phyloP scores from a whole-genome alignment of 2,329 filamentous ascomycete genomes.

The Alternaria atra region DNA sequence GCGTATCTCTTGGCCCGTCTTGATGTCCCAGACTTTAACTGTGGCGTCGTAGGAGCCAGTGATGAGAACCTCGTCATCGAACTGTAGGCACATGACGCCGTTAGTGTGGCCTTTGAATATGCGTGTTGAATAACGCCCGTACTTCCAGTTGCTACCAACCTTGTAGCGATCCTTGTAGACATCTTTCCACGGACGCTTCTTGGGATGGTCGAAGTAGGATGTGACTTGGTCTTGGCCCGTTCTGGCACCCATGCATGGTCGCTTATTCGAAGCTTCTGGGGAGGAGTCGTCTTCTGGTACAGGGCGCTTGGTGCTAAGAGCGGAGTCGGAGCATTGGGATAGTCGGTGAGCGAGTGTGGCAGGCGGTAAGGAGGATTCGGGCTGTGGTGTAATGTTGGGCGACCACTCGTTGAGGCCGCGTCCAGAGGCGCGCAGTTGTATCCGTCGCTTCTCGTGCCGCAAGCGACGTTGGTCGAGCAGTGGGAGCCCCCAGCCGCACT shows the following conservation, averaged over 20 bases:
- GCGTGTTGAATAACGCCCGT: slow-evolving; percentile 85
- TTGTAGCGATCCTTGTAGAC: slow-evolving; percentile 96
- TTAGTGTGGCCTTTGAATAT: slow-evolving; percentile 88
- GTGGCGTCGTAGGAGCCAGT: slow-evolving; percentile 96
- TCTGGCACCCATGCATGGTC: slow-evolving; percentile 39
- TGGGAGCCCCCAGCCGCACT: slow-evolving; percentile 94
- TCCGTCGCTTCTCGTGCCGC: slow-evolving; percentile 85
- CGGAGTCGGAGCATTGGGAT: slow-evolving; percentile 26
- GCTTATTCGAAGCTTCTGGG: slow-evolving; percentile 44
- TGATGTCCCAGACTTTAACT: slow-evolving; percentile 95
- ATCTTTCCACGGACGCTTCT: slow-evolving; percentile 85
- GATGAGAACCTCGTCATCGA: slow-evolving; percentile 89
- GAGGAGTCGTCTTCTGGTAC: slow-evolving; percentile 34
- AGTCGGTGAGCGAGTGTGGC: slow-evolving; percentile 19
- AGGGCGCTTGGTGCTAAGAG: slow-evolving; percentile 41
- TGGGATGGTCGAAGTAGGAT: slow-evolving; percentile 60
- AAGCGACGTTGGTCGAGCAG: slow-evolving; percentile 87
- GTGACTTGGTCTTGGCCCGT: slow-evolving; percentile 47
- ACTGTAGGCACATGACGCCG: slow-evolving; percentile 80
- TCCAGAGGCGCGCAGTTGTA: slow-evolving; percentile 73
- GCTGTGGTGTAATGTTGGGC: slow-evolving; percentile 59
- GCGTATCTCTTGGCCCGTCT: slow-evolving; percentile 85
- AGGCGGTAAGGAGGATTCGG: slow-evolving; percentile 43
- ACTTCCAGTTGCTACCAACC: slow-evolving; percentile 97
- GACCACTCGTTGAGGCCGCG: slow-evolving; percentile 65